Conservation (phyloP, 768 basidiomycete species). For the Solioccasus polychromus region DNA sequence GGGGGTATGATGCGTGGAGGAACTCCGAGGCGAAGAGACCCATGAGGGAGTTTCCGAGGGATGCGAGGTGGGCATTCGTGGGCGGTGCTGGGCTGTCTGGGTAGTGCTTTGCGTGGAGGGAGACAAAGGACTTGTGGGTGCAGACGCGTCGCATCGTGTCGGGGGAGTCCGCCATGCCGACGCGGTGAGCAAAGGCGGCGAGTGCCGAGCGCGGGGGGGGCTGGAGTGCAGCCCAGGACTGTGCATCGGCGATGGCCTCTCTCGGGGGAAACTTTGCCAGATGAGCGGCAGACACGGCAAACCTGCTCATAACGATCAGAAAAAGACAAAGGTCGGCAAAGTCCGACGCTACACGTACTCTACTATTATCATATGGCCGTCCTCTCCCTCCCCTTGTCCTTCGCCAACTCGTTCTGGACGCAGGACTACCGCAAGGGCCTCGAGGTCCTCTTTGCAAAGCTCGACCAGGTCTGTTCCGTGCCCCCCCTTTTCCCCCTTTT, state of each 20-base stretch:
- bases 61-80: slow-evolving; percentile 73
- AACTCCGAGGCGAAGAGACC: slow-evolving; percentile 89
- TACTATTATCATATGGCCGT: slow-evolving; percentile 61
- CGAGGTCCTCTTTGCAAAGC: slow-evolving; percentile 69
- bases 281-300: slow-evolving; percentile 55
- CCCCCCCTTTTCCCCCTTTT: no score
- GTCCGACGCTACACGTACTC: slow-evolving; percentile 11
- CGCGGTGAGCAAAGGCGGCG: slow-evolving; percentile 71
- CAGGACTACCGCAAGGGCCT: slow-evolving; percentile 86
- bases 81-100: slow-evolving; percentile 51
- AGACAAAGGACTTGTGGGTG: slow-evolving; percentile 72
- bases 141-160: slow-evolving; percentile 69
- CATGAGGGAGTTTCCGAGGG: slow-evolving; percentile 83
- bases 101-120: slow-evolving; percentile 53
- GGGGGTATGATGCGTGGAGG: slow-evolving; percentile 76
- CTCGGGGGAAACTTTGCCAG: slow-evolving; percentile 61
- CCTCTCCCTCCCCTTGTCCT: slow-evolving; percentile 82
- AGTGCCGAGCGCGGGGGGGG: slow-evolving; percentile 71
- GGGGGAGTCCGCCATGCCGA: slow-evolving; percentile 57
- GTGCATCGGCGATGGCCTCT: slow-evolving; percentile 52
- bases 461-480: slow-evolving; percentile 61
- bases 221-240: slow-evolving; percentile 68
- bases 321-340: slow-evolving; percentile 29
- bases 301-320: slow-evolving; percentile 29
- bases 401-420: slow-evolving; percentile 94